Evolutionary conservation across 192 early-diverging fungal genomes (phyloP).

Genomic region (Diversispora epigaea): DNA sequence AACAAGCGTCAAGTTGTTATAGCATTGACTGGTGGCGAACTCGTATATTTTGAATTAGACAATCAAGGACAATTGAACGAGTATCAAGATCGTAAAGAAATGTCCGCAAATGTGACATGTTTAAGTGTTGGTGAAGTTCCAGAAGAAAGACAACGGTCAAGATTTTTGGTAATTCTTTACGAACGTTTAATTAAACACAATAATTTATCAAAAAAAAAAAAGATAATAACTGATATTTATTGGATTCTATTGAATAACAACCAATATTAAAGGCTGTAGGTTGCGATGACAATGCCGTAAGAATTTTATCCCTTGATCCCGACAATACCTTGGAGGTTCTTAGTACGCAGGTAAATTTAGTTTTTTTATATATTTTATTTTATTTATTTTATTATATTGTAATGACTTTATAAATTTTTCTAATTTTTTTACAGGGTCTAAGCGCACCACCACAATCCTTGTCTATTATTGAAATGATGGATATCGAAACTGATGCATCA

Average conservation of each 20-base stretch:
- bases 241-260: too few species aligned
- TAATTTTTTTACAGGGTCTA: slow-evolving; percentile 50
- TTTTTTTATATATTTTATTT: neutral
- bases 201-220: neutral
- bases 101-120: slow-evolving; percentile 68
- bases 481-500: slow-evolving; percentile 59
- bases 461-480: slow-evolving; percentile 76
- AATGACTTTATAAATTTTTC: neutral
- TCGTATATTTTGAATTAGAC: slow-evolving; percentile 95
- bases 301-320: slow-evolving; percentile 82
- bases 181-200: neutral
- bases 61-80: slow-evolving; percentile 79
- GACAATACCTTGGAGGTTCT: slow-evolving; percentile 74
- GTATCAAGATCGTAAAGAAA: slow-evolving; percentile 74
- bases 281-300: slow-evolving; percentile 88
- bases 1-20: slow-evolving; percentile 83
- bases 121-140: slow-evolving; percentile 81
- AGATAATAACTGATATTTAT: neutral
- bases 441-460: slow-evolving; percentile 70
- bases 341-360: slow-evolving; percentile 49
- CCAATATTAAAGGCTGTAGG: slow-evolving; percentile 68
- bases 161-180: slow-evolving; percentile 54
- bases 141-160: slow-evolving; percentile 66
- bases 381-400: neutral
- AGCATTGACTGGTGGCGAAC: slow-evolving; percentile 77